Evolutionary conservation across 495 filamentous ascomycete genomes (phyloP).

Genomic region (Articulospora tetracladia): DNA sequence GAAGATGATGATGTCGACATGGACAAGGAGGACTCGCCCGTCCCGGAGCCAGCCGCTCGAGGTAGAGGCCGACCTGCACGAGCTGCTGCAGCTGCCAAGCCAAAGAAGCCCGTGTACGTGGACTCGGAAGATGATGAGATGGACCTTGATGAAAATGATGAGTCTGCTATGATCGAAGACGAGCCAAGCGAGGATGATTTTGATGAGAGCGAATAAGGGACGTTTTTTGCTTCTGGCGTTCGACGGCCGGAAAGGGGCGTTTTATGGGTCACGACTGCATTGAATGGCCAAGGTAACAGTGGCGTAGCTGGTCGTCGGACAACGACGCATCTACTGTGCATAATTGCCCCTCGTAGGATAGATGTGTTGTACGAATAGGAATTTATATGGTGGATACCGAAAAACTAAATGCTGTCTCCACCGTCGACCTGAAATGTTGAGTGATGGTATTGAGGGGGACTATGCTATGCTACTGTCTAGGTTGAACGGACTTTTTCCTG

Average conservation of each 20-base stretch:
- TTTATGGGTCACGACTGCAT: neutral
- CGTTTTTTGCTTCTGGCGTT: neutral
- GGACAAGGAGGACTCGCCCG: constrained; percentile 36
- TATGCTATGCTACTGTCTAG: no score
- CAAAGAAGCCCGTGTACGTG: constrained; percentile 27
- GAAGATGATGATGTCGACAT: constrained; percentile 39
- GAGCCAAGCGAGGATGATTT: constrained; percentile 28
- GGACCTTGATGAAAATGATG: constrained; percentile 39
- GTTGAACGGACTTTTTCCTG: no score
- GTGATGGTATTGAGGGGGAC: no score
- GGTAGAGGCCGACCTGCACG: constrained; percentile 33
- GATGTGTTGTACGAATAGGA: neutral
- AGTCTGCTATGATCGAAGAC: constrained; percentile 33
- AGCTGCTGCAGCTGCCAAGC: constrained; percentile 6
- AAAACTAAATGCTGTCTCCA: no score
- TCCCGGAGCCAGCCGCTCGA: constrained; percentile 30
- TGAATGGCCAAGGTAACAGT: neutral
- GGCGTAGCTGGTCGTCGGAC: no score
- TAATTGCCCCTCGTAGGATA: neutral
- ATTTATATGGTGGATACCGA: neutral
- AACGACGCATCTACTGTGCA: no score
- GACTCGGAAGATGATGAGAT: constrained; percentile 31
- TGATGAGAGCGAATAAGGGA: constrained; percentile 23
- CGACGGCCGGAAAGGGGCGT: neutral
- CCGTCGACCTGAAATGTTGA: no score